phyloP scores from a whole-genome alignment of 495 filamentous ascomycete genomes.

The Penicillium paradoxum region DNA sequence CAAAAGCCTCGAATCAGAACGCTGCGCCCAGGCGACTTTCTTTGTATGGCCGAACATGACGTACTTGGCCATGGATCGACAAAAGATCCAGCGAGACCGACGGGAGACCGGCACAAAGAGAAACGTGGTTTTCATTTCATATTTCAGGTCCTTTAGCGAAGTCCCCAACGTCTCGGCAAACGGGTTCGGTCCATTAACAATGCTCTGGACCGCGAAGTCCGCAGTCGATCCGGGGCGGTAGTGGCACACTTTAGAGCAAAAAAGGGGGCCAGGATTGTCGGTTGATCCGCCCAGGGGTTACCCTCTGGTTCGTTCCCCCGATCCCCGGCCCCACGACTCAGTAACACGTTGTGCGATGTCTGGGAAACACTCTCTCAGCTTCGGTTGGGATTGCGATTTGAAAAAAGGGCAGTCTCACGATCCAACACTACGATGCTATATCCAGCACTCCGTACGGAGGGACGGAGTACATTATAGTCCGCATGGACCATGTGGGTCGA shows the following conservation, averaged over 20 bases:
- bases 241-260: slow-evolving; percentile 24
- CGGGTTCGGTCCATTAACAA: background rate
- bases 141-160: background rate
- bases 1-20: slow-evolving; percentile 2
- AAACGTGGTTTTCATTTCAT: background rate
- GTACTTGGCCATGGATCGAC: background rate
- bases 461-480: background rate
- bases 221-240: slow-evolving; percentile 29
- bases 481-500: slow-evolving; percentile 8
- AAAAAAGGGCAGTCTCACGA: background rate
- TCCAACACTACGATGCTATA: background rate
- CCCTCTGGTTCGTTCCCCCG: slow-evolving; percentile 5
- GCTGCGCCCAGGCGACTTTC: slow-evolving; percentile 2
- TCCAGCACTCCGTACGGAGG: background rate
- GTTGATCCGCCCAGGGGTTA: slow-evolving; percentile 39
- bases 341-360: slow-evolving; percentile 1
- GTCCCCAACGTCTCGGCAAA: background rate
- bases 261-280: slow-evolving; percentile 20
- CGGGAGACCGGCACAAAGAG: slow-evolving; percentile 3
- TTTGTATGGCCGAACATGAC: background rate
- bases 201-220: slow-evolving; percentile 1
- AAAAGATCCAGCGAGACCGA: slow-evolving; percentile 4
- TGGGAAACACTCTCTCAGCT: background rate
- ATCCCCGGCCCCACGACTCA: background rate
- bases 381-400: slow-evolving; percentile 1